These are phyloP conservation scores for Cyberlindnera americana DNA, from an alignment of 805 yeast species.

Conservation along the genomic window DNA sequence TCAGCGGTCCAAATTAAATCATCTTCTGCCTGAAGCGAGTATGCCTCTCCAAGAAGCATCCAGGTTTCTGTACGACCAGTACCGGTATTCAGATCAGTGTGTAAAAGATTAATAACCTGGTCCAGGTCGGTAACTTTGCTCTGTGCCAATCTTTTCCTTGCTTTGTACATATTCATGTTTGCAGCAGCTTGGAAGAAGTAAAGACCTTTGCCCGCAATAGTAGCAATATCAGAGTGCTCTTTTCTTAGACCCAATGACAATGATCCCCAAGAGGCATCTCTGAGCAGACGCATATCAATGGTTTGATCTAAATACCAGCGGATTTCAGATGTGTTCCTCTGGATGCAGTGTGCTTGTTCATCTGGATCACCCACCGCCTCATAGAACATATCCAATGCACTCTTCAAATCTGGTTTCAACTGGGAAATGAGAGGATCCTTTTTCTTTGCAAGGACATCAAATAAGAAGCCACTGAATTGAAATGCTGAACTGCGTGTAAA, in stretches of 20 bases:
- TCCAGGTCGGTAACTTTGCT: constrained; percentile 81
- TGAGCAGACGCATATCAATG: constrained; percentile 42
- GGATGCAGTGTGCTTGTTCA: constrained; percentile 35
- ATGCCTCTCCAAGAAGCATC: constrained; percentile 79
- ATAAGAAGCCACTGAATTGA: constrained; percentile 42
- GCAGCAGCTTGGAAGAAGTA: constrained; percentile 68
- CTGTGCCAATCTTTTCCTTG: constrained; percentile 73
- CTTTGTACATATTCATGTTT: constrained; percentile 59
- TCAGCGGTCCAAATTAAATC: constrained; percentile 92
- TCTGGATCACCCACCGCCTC: constrained; percentile 71
- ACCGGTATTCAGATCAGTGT: constrained; percentile 63
- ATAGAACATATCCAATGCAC: constrained; percentile 64
- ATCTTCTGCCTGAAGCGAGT: constrained; percentile 76
- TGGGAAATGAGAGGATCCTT: constrained; percentile 56
- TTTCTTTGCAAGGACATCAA: constrained; percentile 51
- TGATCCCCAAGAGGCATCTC: constrained; percentile 51
- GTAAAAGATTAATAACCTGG: constrained; percentile 61
- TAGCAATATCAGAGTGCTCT: constrained; percentile 33
- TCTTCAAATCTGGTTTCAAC: constrained; percentile 69
- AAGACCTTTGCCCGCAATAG: constrained; percentile 50
- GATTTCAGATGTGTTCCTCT: constrained; percentile 43
- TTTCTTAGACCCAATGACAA: constrained; percentile 28
- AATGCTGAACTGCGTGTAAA: constrained; percentile 41
- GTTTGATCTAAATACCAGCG: constrained; percentile 45
- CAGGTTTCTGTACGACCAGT: constrained; percentile 78